These are phyloP conservation scores for Ophiocordyceps camponoti-rufipedis DNA, from an alignment of 2,329 filamentous ascomycete genomes.

Conservation along the genomic window DNA sequence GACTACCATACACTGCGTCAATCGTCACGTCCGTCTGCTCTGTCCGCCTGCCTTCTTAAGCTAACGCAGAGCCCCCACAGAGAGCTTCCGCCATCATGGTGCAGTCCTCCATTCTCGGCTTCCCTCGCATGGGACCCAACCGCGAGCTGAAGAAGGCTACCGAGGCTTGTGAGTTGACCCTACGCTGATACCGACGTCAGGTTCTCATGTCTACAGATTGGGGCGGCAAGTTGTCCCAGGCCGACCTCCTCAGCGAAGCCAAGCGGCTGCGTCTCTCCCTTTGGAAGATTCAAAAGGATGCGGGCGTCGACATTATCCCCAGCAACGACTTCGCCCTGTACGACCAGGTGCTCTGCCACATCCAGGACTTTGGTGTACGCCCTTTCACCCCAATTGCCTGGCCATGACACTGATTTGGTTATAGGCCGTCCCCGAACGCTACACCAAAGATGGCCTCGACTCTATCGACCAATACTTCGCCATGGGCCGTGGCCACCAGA, in stretches of 20 bases:
- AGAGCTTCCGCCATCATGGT: slow-evolving; percentile 31
- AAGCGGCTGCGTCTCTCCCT: slow-evolving; percentile 93
- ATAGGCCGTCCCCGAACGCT: slow-evolving; percentile 79
- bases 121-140: slow-evolving; percentile 95
- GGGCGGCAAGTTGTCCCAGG: slow-evolving; percentile 83
- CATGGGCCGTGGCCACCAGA: slow-evolving; percentile 98
- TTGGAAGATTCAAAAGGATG: slow-evolving; percentile 99
- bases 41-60: neutral
- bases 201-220: slow-evolving; percentile 33
- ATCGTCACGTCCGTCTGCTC: too few species aligned
- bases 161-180: slow-evolving; percentile 54
- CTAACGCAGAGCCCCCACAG: neutral
- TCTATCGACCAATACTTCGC: slow-evolving; percentile 95
- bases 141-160: slow-evolving; percentile 99
- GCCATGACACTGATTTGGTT: slow-evolving; percentile 2
- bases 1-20: too few species aligned
- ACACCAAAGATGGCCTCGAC: slow-evolving; percentile 77
- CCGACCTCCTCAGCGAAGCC: slow-evolving; percentile 80
- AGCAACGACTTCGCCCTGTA: slow-evolving; percentile 99
- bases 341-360: slow-evolving; percentile 94
- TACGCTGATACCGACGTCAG: slow-evolving; percentile 7
- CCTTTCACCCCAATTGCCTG: neutral
- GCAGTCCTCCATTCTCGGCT: slow-evolving; percentile 73
- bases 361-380: slow-evolving; percentile 89
- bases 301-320: slow-evolving; percentile 91